phyloP scores from a whole-genome alignment of 2,329 filamentous ascomycete genomes.

The Neodidymelliopsis sp. region DNA sequence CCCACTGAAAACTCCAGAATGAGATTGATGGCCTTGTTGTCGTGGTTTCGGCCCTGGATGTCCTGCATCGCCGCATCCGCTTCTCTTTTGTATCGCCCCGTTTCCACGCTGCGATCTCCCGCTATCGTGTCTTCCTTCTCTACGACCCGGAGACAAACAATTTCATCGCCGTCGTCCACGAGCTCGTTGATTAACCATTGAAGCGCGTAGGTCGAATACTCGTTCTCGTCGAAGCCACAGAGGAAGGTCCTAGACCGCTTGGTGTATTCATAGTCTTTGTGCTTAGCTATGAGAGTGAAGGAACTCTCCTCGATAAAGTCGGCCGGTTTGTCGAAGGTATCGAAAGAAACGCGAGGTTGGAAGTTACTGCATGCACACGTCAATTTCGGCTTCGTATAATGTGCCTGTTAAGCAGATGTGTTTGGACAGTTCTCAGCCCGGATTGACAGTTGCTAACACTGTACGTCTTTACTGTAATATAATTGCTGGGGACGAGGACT shows the following conservation, averaged over 20 bases:
- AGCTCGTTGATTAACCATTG: conserved; percentile 93
- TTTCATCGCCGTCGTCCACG: conserved; percentile 91
- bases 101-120: conserved; percentile 66
- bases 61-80: conserved; percentile 76
- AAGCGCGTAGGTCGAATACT: conserved; percentile 90
- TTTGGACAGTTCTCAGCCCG: conserved; percentile 22
- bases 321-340: conserved; percentile 73
- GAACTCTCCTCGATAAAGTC: conserved; percentile 67
- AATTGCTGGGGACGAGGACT: no score
- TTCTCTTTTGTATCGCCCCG: conserved; percentile 76
- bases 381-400: conserved; percentile 10
- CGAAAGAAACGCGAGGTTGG: conserved; percentile 74
- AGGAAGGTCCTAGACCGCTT: conserved; percentile 87
- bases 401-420: conserved; percentile 24
- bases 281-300: conserved; percentile 83
- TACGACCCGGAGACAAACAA: conserved; percentile 87
- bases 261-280: conserved; percentile 82
- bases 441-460: no score
- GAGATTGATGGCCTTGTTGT: conserved; percentile 84
- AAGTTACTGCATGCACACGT: conserved; percentile 60
- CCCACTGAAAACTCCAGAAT: conserved; percentile 88
- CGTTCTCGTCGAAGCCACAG: conserved; percentile 88
- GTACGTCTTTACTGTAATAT: no score
- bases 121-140: conserved; percentile 80
- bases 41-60: conserved; percentile 81